Percentiles rank a stretch among this genome's conserved stretches.
Evolutionary conservation across 331 rosid species (phyloP).

Genomic region (Rosa hybrid): DNA sequence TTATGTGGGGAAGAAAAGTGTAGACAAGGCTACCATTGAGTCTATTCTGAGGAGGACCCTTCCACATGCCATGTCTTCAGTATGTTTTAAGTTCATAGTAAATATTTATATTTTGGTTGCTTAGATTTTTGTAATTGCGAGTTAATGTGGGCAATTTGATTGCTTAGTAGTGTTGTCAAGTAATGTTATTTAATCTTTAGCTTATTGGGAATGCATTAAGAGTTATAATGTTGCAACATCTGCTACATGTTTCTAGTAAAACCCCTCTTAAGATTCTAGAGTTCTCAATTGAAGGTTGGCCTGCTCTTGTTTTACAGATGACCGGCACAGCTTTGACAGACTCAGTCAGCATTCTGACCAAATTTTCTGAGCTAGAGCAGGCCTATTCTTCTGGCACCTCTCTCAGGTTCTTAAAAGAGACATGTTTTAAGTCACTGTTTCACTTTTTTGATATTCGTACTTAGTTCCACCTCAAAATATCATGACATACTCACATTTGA

Average conservation of each 20-base stretch:
- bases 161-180: neutral
- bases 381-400: slow-evolving; percentile 61
- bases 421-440: slow-evolving; percentile 14
- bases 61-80: slow-evolving; percentile 81
- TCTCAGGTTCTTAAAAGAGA: slow-evolving; percentile 56
- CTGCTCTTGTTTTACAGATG: slow-evolving; percentile 49
- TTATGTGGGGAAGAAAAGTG: slow-evolving; percentile 66
- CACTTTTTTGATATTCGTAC: slow-evolving; percentile 1
- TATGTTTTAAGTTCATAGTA: slow-evolving; percentile 31
- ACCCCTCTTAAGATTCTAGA: neutral
- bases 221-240: slow-evolving; percentile 9
- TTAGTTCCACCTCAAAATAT: neutral
- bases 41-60: slow-evolving; percentile 86
- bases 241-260: neutral
- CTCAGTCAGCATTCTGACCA: slow-evolving; percentile 71
- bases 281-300: neutral
- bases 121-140: neutral
- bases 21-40: slow-evolving; percentile 77
- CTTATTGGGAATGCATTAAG: neutral
- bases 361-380: slow-evolving; percentile 81
- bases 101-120: neutral
- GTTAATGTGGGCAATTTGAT: neutral
- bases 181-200: neutral
- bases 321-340: slow-evolving; percentile 79
- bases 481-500: neutral